Percentiles rank a stretch among this genome's conserved stretches.
phyloP scores from a whole-genome alignment of 2,329 filamentous ascomycete species.

The Diaporthe vexans region DNA sequence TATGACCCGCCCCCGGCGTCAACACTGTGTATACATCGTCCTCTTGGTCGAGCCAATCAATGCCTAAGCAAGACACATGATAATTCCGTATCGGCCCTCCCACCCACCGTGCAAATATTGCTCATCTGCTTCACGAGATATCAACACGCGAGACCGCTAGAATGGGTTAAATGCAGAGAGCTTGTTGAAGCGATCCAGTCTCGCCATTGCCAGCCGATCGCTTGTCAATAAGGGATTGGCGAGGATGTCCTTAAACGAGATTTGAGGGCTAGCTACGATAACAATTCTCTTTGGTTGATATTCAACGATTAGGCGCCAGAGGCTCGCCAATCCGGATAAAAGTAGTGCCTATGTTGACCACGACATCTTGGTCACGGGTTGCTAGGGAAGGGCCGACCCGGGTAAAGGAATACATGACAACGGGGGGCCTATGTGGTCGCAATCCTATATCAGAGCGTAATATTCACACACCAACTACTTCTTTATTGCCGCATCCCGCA shows the following conservation, averaged over 20 bases:
- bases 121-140: too few species aligned
- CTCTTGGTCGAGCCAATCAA: background rate
- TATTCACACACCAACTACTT: conserved; percentile 21
- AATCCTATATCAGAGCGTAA: background rate
- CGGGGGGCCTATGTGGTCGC: background rate
- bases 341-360: background rate
- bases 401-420: background rate
- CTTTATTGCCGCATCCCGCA: background rate
- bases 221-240: background rate
- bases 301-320: background rate
- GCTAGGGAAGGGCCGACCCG: conserved; percentile 20
- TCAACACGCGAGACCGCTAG: too few species aligned
- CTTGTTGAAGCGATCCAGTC: too few species aligned
- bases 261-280: background rate
- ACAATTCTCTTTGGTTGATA: too few species aligned
- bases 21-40: background rate
- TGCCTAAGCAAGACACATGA: background rate
- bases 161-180: background rate
- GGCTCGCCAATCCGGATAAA: background rate
- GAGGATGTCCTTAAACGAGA: background rate
- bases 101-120: background rate
- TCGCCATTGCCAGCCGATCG: background rate
- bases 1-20: background rate
- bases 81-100: too few species aligned
- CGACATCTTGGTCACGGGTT: background rate